Evolutionary conservation across 345 rosid species (phyloP).

Genomic region (Cochlearia excelsa): DNA sequence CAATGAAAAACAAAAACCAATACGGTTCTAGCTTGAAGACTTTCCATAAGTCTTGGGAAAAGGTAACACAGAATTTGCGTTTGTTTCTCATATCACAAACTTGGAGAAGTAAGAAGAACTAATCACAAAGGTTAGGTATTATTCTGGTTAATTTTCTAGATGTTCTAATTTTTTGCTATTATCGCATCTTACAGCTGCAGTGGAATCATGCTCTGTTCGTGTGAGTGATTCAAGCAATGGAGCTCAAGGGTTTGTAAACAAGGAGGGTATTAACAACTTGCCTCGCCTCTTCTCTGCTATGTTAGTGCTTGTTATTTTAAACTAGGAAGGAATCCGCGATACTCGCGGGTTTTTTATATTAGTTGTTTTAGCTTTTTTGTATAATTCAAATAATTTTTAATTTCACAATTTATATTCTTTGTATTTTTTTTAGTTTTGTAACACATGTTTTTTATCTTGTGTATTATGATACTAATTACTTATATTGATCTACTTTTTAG

Average conservation of each 20-base stretch:
- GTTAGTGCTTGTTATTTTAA: not conserved
- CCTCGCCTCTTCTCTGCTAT: conserved; percentile 15
- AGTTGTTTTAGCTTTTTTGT: too few species aligned
- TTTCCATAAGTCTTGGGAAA: conserved; percentile 68
- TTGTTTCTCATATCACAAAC: not conserved
- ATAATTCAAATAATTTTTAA: too few species aligned
- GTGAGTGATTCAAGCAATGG: conserved; percentile 45
- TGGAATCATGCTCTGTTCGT: conserved; percentile 56
- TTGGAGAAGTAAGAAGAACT: not conserved
- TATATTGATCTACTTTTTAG: too few species aligned
- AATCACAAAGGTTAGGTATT: not conserved
- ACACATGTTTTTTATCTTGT: too few species aligned
- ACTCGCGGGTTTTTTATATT: too few species aligned
- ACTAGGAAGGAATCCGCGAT: too few species aligned
- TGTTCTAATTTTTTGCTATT: conserved; percentile 30
- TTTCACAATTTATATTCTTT: too few species aligned
- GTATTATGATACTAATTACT: too few species aligned
- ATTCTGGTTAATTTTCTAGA: not conserved
- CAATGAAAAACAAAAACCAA: conserved; percentile 54
- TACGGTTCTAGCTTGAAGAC: conserved; percentile 53
- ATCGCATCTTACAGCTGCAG: conserved; percentile 53
- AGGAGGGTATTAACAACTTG: conserved; percentile 47
- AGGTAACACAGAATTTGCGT: conserved; percentile 43
- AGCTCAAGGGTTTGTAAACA: conserved; percentile 30
- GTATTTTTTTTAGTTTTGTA: too few species aligned